A percentile compares a stretch with the other conserved stretches of the same genome.
Conservation (phyloP, 495 filamentous ascomycete species). For the Umbilicaria muhlenbergii region DNA sequence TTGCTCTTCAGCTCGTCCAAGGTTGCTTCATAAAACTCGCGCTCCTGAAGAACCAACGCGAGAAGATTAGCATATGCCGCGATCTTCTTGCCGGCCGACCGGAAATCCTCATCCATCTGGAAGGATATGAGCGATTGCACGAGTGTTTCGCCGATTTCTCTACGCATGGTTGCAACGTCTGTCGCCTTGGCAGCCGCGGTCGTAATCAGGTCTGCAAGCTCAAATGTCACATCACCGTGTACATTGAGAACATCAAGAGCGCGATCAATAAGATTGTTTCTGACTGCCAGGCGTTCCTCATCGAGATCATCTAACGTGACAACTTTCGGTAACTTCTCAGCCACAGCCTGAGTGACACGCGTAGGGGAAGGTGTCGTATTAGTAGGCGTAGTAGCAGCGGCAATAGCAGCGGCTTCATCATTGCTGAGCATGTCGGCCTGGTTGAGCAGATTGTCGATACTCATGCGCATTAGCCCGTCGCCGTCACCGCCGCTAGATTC, state of each 20-base stretch:
- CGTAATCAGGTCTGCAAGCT: conserved; percentile 72
- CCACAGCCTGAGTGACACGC: background rate
- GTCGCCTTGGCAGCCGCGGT: conserved; percentile 55
- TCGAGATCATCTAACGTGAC: conserved; percentile 74
- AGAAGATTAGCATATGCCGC: conserved; percentile 88
- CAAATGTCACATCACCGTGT: conserved; percentile 80
- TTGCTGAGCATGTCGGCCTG: background rate
- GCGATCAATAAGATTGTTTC: conserved; percentile 69
- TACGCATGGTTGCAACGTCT: conserved; percentile 45
- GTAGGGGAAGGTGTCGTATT: background rate
- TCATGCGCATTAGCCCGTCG: conserved; percentile 22
- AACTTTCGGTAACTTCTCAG: conserved; percentile 13
- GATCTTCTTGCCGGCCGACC: conserved; percentile 61
- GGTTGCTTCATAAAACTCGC: conserved; percentile 63
- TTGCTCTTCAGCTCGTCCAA: conserved; percentile 64
- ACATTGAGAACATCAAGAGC: conserved; percentile 79
- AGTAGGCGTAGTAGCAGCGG: background rate
- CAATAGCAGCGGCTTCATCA: background rate
- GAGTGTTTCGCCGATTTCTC: conserved; percentile 68
- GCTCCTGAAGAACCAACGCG: conserved; percentile 71
- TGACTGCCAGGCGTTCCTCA: conserved; percentile 52
- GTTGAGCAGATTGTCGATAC: conserved; percentile 21
- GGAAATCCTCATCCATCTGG: conserved; percentile 54
- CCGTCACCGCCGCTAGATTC: conserved; percentile 5
- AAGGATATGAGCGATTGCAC: conserved; percentile 81